Percentiles rank a stretch among this genome's conserved stretches.
Conservation (phyloP, 1,284 basidiomycete genomes). For the Rhodotorula sp. region DNA sequence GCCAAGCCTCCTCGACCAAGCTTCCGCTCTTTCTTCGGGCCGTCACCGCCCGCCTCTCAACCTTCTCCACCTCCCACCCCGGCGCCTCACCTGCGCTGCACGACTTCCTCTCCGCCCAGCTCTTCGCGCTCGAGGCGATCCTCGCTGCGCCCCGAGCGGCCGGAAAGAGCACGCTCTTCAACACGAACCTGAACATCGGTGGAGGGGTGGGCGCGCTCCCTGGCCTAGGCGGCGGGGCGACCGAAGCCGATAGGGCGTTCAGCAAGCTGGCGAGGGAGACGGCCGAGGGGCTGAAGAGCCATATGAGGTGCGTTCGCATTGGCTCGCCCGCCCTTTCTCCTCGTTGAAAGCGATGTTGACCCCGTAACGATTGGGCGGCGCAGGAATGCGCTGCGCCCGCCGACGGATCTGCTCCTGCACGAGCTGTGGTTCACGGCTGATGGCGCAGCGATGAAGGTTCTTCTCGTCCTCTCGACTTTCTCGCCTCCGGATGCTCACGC, state of each 20-base stretch:
- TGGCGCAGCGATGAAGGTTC: slow-evolving; percentile 24
- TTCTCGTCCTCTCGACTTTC: neutral
- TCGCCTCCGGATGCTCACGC: neutral
- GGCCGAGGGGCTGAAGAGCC: slow-evolving; percentile 11
- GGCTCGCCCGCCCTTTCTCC: neutral
- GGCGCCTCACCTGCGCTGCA: neutral
- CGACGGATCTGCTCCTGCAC: slow-evolving; percentile 18
- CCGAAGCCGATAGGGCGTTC: slow-evolving; percentile 25
- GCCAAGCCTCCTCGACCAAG: slow-evolving; percentile 33
- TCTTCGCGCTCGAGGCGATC: slow-evolving; percentile 5
- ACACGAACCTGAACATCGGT: slow-evolving; percentile 34
- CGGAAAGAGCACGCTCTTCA: slow-evolving; percentile 26
- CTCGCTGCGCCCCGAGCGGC: slow-evolving; percentile 9
- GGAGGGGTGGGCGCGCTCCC: neutral
- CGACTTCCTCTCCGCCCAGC: neutral
- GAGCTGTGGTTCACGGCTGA: slow-evolving; percentile 36
- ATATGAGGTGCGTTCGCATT: slow-evolving; percentile 14
- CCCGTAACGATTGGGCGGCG: neutral
- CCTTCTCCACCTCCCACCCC: neutral
- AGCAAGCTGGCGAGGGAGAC: slow-evolving; percentile 21
- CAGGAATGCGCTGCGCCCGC: slow-evolving; percentile 21
- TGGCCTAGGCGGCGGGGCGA: neutral
- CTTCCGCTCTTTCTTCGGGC: slow-evolving; percentile 16
- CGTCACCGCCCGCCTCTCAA: neutral
- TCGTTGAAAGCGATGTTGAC: too few species aligned